Conservation (phyloP, 345 rosid genomes). For the Atalantia buxifolia region DNA sequence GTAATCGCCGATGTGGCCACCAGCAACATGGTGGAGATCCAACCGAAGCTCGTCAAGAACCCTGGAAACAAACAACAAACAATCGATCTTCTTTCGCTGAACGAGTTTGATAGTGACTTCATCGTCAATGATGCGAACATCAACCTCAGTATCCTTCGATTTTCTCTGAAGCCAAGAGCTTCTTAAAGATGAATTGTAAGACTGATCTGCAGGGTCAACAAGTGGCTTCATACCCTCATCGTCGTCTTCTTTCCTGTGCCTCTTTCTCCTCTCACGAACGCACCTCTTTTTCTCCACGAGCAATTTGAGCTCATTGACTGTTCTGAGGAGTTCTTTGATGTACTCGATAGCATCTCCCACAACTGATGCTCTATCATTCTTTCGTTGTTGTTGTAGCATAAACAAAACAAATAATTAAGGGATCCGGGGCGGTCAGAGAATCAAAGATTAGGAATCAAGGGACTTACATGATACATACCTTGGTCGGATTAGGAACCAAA, state of each 20-base stretch:
- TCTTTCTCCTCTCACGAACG: constrained; percentile 49
- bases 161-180: constrained; percentile 92
- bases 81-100: constrained; percentile 74
- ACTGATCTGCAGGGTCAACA: constrained; percentile 42
- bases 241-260: constrained; percentile 40
- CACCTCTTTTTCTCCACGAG: constrained; percentile 77
- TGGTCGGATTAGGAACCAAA: constrained; percentile 71
- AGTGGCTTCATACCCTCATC: constrained; percentile 44
- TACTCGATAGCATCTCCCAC: constrained; percentile 79
- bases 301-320: constrained; percentile 66
- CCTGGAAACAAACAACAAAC: constrained; percentile 71
- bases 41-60: constrained; percentile 75
- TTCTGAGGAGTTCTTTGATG: constrained; percentile 67
- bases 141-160: constrained; percentile 78
- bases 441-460: too few species aligned
- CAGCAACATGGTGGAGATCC: constrained; percentile 82
- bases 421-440: too few species aligned
- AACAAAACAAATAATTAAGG: too few species aligned
- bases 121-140: constrained; percentile 77
- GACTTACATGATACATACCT: constrained; percentile 34
- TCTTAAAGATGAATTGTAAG: constrained; percentile 51
- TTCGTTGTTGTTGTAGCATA: not conserved
- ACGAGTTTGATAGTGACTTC: constrained; percentile 86
- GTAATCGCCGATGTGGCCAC: constrained; percentile 85
- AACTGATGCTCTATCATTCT: constrained; percentile 82